Evolutionary conservation across 1,284 basidiomycete species (phyloP).

Genomic region (Inonotus hispidus): DNA sequence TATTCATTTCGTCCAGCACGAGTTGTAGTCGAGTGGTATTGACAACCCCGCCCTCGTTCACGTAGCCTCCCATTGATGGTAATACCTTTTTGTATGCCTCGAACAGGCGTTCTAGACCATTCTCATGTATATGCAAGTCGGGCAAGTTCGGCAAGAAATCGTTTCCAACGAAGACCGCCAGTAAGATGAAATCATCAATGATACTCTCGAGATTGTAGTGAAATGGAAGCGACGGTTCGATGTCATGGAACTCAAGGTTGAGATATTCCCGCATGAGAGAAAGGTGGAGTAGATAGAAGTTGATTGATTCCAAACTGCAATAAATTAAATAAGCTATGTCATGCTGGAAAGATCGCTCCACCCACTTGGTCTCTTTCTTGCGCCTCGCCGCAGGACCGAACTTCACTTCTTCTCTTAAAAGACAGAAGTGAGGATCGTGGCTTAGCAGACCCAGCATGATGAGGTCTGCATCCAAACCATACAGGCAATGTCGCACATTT

Average conservation of each 20-base stretch:
- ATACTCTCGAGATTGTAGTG: constrained; percentile 84
- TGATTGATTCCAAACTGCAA: constrained; percentile 75
- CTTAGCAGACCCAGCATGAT: constrained; percentile 97
- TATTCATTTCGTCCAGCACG: constrained; percentile 82
- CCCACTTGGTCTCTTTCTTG: constrained; percentile 67
- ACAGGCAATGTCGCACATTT: constrained; percentile 93
- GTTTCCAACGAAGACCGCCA: constrained; percentile 96
- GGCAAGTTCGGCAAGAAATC: constrained; percentile 97
- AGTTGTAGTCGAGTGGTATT: constrained; percentile 79
- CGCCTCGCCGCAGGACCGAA: constrained; percentile 77
- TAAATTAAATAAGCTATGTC: constrained; percentile 22
- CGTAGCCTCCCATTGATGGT: constrained; percentile 76
- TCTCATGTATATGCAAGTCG: constrained; percentile 96
- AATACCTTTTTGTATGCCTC: constrained; percentile 93
- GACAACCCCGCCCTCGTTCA: constrained; percentile 89
- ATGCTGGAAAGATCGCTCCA: constrained; percentile 13
- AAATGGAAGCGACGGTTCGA: constrained; percentile 57
- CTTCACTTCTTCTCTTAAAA: constrained; percentile 96
- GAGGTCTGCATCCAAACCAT: constrained; percentile 97
- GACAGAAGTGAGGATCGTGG: constrained; percentile 98
- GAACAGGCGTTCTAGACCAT: constrained; percentile 88
- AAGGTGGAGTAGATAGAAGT: constrained; percentile 93
- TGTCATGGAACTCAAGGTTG: constrained; percentile 86
- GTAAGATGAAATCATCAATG: constrained; percentile 96
- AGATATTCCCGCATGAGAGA: constrained; percentile 96